Base-by-base conservation (phyloP, 352 stramenopile genomes). In the Phytopythium vexans region DNA sequence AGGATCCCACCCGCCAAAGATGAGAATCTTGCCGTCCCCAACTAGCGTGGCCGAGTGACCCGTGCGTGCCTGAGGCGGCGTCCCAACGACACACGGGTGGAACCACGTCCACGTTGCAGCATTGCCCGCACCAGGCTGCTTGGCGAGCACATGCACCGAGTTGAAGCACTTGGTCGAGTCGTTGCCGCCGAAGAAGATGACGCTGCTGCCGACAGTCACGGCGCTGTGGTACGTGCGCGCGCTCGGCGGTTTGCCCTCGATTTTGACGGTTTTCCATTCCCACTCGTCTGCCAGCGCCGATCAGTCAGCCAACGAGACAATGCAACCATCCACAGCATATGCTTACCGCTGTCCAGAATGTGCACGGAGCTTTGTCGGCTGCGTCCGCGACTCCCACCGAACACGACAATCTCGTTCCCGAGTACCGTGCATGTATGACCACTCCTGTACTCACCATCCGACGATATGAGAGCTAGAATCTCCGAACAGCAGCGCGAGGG, bases 161-260 rank as follows among this genome's bases (percentile, higher is more conserved):
- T 97, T 89, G 61, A 98, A 98, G 60, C 87, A 95, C 60, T 88
- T 84, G 38, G 76, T 86, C 3, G 84, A 82, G 67, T 97, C 88
- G 62, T 98, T 98, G 21, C 92, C 94, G 41, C 94, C 94, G 78
- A 98, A 97, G 61, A 97, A 86, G 3, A 98, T 78, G 53, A 98
- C 74, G 52, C 76, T 79, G 57, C 88, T 72, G 2, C 63, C 70
- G 4, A 94, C 52, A 12, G 74, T 67, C 27, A 89, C 69, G 40
- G 87, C 88, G 40, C 76, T 94, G 64, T 98, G 91, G 62, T 98
- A 98, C 16, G 90, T 97, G 16, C 92, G 86, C 16, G 88, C 77
- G 36, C 63, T 84, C 11, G 94, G 94, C 40, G 91, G 69, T 36
- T 94, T 91, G 47, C 91, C 92, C 9, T 94, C 64, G n/a, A 94